A percentile compares a stretch with the other conserved stretches of the same genome.
Evolutionary conservation across 2,329 filamentous ascomycete genomes (phyloP).

Genomic region (Fusarium guadeloupense): DNA sequence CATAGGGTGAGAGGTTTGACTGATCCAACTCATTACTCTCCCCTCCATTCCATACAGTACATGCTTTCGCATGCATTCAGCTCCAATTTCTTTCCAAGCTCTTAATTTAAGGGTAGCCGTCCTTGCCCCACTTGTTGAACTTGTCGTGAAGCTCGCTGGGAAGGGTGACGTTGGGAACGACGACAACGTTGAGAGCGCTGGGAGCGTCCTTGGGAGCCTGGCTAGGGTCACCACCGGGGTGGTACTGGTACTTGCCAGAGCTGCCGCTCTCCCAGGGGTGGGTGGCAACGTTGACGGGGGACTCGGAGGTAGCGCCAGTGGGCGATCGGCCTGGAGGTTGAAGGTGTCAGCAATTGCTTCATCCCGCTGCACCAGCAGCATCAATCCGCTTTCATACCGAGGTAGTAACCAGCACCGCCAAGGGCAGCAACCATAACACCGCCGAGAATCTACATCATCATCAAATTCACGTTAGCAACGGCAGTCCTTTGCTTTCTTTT

Average conservation of each 20-base stretch:
- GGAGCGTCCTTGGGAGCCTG: conserved; percentile 86
- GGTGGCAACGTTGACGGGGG: conserved; percentile 76
- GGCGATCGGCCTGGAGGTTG: conserved; percentile 76
- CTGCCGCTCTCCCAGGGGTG: conserved; percentile 89
- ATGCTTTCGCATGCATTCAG: conserved; percentile 26
- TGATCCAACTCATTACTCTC: conserved; percentile 20
- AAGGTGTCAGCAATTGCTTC: conserved; percentile 37
- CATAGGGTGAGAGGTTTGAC: conserved; percentile 19
- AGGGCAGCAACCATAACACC: conserved; percentile 91
- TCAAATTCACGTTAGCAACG: conserved; percentile 28
- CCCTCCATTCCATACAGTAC: conserved; percentile 18
- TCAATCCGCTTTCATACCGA: conserved; percentile 63
- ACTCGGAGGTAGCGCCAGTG: conserved; percentile 85
- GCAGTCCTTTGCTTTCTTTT: background rate
- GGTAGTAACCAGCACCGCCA: conserved; percentile 88
- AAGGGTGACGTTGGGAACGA: conserved; percentile 91
- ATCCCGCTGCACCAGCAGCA: background rate
- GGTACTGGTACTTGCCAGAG: conserved; percentile 77
- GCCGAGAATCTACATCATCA: conserved; percentile 78
- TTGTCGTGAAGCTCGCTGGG: conserved; percentile 94
- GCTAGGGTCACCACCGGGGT: conserved; percentile 84
- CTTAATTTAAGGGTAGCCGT: conserved; percentile 73
- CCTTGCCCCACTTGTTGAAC: conserved; percentile 99
- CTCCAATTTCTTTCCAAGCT: conserved; percentile 7
- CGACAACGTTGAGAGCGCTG: conserved; percentile 92